Evolutionary conservation across 2,329 filamentous ascomycete genomes (phyloP), one percentile per base, ranked within the genome.

Genomic region (Talaromyces sp.): DNA sequence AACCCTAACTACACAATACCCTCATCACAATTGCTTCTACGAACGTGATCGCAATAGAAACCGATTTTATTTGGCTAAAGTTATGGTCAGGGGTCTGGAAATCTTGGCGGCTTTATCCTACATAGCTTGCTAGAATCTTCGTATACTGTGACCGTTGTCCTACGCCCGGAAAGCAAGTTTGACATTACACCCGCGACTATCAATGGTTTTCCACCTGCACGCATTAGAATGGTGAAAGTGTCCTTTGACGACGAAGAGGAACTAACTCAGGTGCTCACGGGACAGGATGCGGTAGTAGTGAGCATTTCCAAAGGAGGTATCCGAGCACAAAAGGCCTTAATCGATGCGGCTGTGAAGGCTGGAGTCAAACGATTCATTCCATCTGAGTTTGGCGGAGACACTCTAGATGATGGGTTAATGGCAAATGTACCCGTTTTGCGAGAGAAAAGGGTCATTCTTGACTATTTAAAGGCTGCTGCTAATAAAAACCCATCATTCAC

Each of bases 351-450:
- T n/a, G 51, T 60, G n/a, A 60, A 60, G 27, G 58, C 58, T 53
- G 58, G 58, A 19, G 58, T 60, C n/a, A 51, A 60, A 19, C 31
- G 53, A 35, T 60, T 60, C 24, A 26, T 60, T 10, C 53, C 58
- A 41, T 60, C 58, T 29, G 58, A 60, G 35, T 60, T 60, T 26
- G 58, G 58, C 2, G 41, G 43, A 9, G 58, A 60, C 35, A 60
- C 53, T 14, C 24, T 41, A 13, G 21, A 56, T n/a, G 52, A 55
- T 2, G 55, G 50, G 7, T 43, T 46, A 4, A 41, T 59, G 41
- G 31, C 10, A 13, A 51, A 55, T 7, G 46, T 59, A 6, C 52
- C 58, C 3, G 31, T 55, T 21, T 24, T 55, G 19, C 31, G 31
- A 17, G 32, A 55, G 32, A 55, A 55, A 35, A 21, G 17, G n/a